Conservation (phyloP, 495 filamentous ascomycete genomes). For the Corynascus novoguineensis region DNA sequence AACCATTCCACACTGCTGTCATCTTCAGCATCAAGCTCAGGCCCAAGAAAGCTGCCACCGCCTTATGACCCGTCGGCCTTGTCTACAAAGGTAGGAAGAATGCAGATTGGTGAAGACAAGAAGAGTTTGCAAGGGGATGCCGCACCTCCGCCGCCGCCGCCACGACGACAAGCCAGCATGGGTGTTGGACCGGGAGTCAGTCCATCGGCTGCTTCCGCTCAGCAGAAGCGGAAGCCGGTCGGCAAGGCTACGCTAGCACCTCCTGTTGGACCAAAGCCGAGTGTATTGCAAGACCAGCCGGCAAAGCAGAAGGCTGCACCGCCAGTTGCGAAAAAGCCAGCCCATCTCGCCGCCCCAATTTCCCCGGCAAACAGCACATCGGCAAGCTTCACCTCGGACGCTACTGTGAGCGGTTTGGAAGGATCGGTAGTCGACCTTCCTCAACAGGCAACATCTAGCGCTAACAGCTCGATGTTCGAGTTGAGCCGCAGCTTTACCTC, state of each 20-base stretch:
- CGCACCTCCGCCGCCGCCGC: constrained; percentile 45
- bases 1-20: constrained; percentile 42
- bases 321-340: constrained; percentile 51
- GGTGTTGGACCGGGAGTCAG: background rate
- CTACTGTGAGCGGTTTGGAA: background rate
- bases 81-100: constrained; percentile 35
- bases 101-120: constrained; percentile 34
- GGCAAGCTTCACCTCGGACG: constrained; percentile 2
- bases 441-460: constrained; percentile 11
- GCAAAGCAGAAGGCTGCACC: constrained; percentile 42
- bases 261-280: constrained; percentile 26
- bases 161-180: constrained; percentile 38
- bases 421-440: constrained; percentile 4
- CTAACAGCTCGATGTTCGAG: background rate
- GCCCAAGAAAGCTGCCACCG: constrained; percentile 48
- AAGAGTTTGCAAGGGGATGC: constrained; percentile 23
- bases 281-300: constrained; percentile 29
- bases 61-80: constrained; percentile 47
- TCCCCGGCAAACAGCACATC: constrained; percentile 33
- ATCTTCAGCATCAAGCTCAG: constrained; percentile 36
- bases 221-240: constrained; percentile 19
- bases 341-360: constrained; percentile 39
- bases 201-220: constrained; percentile 3
- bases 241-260: constrained; percentile 27
- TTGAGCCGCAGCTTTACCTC: background rate